These are phyloP conservation scores for Acanthamoeba healyi DNA, from an alignment of 208 protist genomes.

Conservation along the genomic window DNA sequence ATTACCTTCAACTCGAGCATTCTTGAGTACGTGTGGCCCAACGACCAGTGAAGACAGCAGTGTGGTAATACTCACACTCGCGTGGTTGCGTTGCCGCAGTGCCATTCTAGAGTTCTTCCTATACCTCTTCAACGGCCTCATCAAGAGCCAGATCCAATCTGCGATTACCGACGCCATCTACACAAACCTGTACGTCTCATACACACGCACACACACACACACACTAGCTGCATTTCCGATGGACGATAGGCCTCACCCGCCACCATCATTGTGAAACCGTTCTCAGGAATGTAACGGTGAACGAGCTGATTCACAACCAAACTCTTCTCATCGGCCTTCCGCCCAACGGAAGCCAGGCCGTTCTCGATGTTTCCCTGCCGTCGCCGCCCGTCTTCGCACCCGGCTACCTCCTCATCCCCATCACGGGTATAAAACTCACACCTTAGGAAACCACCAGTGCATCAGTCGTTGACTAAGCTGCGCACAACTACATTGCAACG, in stretches of 20 bases:
- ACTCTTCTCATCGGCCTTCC: background rate
- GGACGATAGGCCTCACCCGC: no score
- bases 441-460: background rate
- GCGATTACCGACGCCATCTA: background rate
- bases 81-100: no score
- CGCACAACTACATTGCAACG: background rate
- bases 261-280: no score
- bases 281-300: background rate
- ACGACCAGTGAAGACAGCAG: background rate
- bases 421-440: background rate
- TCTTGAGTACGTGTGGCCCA: background rate
- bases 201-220: no score
- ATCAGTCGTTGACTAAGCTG: no score
- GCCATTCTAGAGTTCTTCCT: background rate
- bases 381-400: background rate
- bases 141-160: background rate
- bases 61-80: background rate
- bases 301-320: slow-evolving; percentile 30
- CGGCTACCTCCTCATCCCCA: background rate
- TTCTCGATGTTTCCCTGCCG: slow-evolving; percentile 4
- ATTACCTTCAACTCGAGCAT: background rate
- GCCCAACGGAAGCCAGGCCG: slow-evolving; percentile 1
- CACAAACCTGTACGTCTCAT: background rate
- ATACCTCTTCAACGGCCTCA: background rate
- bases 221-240: no score